Base-by-base conservation (phyloP, 352 stramenopile species). In the Lagenidium sp. region DNA sequence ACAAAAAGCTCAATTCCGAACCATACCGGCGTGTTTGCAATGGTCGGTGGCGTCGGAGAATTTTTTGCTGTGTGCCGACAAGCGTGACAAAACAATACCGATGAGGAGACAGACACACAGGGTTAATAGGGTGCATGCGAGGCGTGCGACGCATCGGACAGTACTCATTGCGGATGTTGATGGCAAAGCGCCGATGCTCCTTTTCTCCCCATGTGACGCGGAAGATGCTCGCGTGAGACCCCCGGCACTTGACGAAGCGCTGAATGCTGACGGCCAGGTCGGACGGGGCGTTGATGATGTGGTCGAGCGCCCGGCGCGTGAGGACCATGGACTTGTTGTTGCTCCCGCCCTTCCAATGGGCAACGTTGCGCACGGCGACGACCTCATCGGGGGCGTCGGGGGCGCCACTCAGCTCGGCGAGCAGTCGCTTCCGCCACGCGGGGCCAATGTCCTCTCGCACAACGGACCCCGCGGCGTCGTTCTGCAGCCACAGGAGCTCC, bases 81-180 rank as follows among this genome's bases (percentile, higher is more conserved):
- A n/a, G n/a, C n/a, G n/a, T n/a, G n/a, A n/a, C n/a, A n/a, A n/a
- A n/a, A n/a, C n/a, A n/a, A n/a, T n/a, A n/a, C n/a, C n/a, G n/a
- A n/a, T n/a, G n/a, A n/a, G n/a, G n/a, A n/a, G n/a, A n/a, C n/a
- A n/a, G n/a, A n/a, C n/a, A n/a, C n/a, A n/a, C n/a, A n/a, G n/a
- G n/a, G n/a, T n/a, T n/a, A n/a, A n/a, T n/a, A n/a, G n/a, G n/a
- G n/a, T n/a, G n/a, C n/a, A n/a, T n/a, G n/a, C n/a, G n/a, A n/a
- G n/a, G n/a, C n/a, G n/a, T n/a, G n/a, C n/a, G n/a, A n/a, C n/a
- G n/a, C n/a, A n/a, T n/a, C n/a, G n/a, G n/a, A n/a, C n/a, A n/a
- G 26, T 63, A 89, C 76, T 77, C 71, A 55, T 74, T 89, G 19
- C 77, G 65, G 21, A 89, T 61, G 40, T 92, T 88, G 29, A 89